Conservation (phyloP, 331 rosid genomes). For the Rhamnella rubrinervis region DNA sequence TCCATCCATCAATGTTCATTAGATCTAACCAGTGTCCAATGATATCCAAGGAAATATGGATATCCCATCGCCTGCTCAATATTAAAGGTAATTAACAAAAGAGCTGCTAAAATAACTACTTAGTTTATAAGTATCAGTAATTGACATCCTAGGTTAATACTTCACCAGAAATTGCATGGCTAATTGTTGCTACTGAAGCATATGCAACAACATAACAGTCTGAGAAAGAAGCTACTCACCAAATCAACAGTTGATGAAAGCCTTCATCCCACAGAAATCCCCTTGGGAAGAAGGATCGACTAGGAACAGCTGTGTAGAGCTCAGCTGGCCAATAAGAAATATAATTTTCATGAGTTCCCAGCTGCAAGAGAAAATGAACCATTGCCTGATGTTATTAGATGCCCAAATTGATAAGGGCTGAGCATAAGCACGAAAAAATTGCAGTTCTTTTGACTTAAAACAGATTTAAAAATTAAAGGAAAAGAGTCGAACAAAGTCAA, state of each 20-base stretch:
- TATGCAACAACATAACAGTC: constrained; percentile 9
- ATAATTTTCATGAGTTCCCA: constrained; percentile 40
- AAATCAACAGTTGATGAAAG: constrained; percentile 88
- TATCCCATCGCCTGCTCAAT: constrained; percentile 92
- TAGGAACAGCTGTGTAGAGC: constrained; percentile 95
- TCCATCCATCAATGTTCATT: constrained; percentile 97
- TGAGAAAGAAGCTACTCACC: constrained; percentile 49
- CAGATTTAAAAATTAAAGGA: too few species aligned
- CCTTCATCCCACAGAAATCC: constrained; percentile 99
- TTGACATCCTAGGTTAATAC: neutral
- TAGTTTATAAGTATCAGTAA: neutral
- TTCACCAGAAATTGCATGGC: constrained; percentile 15
- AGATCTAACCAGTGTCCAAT: constrained; percentile 98
- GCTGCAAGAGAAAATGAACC: constrained; percentile 57
- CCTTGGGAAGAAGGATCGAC: constrained; percentile 94
- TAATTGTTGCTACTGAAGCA: constrained; percentile 9
- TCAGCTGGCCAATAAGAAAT: constrained; percentile 91
- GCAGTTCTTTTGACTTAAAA: neutral
- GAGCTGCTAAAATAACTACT: neutral
- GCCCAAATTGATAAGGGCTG: constrained; percentile 26
- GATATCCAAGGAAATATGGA: constrained; percentile 75
- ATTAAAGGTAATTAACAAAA: neutral
- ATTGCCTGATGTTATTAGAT: constrained; percentile 27
- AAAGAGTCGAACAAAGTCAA: neutral
- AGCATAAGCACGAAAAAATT: constrained; percentile 14